These are phyloP conservation scores for Penstemon davidsonii DNA, from an alignment of 257 asterid genomes.

Conservation along the genomic window DNA sequence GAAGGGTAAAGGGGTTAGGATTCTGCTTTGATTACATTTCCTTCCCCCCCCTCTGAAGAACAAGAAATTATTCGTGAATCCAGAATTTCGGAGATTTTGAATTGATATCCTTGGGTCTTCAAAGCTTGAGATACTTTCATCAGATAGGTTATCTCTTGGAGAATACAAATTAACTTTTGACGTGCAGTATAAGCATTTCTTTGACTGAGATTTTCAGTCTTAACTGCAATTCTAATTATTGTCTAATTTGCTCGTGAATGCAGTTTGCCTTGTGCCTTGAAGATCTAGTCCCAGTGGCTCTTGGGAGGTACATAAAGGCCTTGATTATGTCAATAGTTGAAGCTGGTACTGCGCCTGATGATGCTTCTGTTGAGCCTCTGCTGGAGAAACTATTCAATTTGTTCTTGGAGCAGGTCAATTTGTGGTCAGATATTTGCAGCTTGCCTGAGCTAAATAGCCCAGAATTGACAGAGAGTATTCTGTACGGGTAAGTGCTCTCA, in stretches of 20 bases:
- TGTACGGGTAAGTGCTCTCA: conserved; percentile 56
- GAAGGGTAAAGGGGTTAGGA: background rate
- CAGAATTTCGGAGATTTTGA: background rate
- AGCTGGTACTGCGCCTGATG: conserved; percentile 40
- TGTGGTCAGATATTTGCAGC: conserved; percentile 87
- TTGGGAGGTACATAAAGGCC: conserved; percentile 85
- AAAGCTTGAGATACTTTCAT: conserved; percentile 22
- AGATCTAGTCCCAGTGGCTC: conserved; percentile 89
- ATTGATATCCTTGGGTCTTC: conserved; percentile 8
- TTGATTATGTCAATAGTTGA: conserved; percentile 51
- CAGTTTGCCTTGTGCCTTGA: conserved; percentile 98
- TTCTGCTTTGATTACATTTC: background rate
- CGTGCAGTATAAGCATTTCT: conserved; percentile 17
- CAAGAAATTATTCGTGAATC: background rate
- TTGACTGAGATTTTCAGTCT: conserved; percentile 5
- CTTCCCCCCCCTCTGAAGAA: background rate
- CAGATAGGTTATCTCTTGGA: conserved; percentile 14
- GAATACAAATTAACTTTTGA: conserved; percentile 13
- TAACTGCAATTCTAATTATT: conserved; percentile 17
- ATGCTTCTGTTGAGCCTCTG: conserved; percentile 52
- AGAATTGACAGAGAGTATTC: conserved; percentile 72
- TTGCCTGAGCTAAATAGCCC: conserved; percentile 78
- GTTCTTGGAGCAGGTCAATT: conserved; percentile 82
- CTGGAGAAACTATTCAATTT: conserved; percentile 86
- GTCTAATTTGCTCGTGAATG: conserved; percentile 34